Percentiles rank a stretch among this genome's conserved stretches.
Evolutionary conservation across 768 basidiomycete species (phyloP).

Genomic region (Rhodotorula kratochvilovae): DNA sequence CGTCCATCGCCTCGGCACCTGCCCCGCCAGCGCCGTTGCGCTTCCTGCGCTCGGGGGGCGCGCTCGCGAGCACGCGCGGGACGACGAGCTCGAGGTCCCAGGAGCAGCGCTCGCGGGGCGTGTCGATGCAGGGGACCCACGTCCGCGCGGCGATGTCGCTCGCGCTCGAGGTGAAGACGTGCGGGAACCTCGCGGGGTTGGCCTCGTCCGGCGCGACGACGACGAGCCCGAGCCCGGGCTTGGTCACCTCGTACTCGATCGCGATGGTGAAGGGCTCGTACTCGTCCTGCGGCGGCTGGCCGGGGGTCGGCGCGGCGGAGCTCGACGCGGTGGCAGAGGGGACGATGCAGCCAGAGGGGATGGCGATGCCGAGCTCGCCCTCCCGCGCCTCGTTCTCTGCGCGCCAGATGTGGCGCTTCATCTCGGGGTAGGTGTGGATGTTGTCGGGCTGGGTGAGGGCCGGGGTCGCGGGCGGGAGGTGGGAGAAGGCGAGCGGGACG

Average conservation of each 20-base stretch:
- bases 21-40: slow-evolving; percentile 51
- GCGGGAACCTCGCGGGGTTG: slow-evolving; percentile 88
- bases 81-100: slow-evolving; percentile 99
- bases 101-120: slow-evolving; percentile 89
- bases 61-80: slow-evolving; percentile 51
- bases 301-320: slow-evolving; percentile 16
- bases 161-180: slow-evolving; percentile 82
- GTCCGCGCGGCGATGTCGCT: slow-evolving; percentile 87
- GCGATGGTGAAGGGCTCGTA: slow-evolving; percentile 70
- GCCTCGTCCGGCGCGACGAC: slow-evolving; percentile 74
- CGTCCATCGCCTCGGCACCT: slow-evolving; percentile 52
- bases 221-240: slow-evolving; percentile 78
- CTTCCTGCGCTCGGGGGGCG: not conserved
- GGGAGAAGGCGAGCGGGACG: slow-evolving; percentile 67
- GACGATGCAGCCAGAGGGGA: slow-evolving; percentile 54
- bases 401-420: slow-evolving; percentile 85
- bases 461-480: slow-evolving; percentile 64
- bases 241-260: slow-evolving; percentile 73
- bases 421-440: slow-evolving; percentile 82
- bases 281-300: slow-evolving; percentile 53
- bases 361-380: slow-evolving; percentile 85
- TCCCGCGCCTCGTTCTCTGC: slow-evolving; percentile 87
- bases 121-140: slow-evolving; percentile 98
- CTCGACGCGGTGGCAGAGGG: not conserved
- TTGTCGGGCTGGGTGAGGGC: slow-evolving; percentile 60